A percentile compares a stretch with the other conserved stretches of the same genome.
Evolutionary conservation across 805 yeast genomes (phyloP).

Genomic region (Teunomyces atbi): DNA sequence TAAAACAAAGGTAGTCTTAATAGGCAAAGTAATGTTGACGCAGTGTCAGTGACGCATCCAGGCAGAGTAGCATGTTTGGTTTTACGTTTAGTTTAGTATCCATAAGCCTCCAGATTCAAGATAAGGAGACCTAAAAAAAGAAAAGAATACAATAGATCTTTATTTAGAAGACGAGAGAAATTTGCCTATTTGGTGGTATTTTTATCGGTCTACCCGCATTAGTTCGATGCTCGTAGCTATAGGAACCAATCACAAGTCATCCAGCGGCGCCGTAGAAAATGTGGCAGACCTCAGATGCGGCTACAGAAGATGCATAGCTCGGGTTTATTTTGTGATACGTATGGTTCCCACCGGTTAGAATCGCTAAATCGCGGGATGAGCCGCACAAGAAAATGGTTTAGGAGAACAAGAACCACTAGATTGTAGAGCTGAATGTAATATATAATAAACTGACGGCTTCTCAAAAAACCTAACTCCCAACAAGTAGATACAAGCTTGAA

Average conservation of each 20-base stretch:
- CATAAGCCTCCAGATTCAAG: too few species aligned
- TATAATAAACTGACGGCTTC: background rate
- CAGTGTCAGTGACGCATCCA: too few species aligned
- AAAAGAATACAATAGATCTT: too few species aligned
- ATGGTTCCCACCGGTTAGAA: conserved; percentile 3
- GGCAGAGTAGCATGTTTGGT: too few species aligned
- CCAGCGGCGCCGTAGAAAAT: background rate
- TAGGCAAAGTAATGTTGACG: background rate
- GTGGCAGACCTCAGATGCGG: background rate
- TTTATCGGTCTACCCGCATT: background rate
- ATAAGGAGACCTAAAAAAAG: too few species aligned
- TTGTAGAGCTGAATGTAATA: background rate
- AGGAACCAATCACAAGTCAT: too few species aligned
- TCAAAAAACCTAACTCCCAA: background rate
- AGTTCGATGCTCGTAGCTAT: background rate
- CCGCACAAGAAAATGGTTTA: background rate
- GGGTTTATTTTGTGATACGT: background rate
- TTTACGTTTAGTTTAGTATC: too few species aligned
- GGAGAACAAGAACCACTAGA: background rate
- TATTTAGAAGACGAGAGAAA: background rate
- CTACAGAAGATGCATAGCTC: background rate
- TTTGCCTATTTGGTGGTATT: background rate
- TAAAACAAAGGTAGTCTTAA: background rate
- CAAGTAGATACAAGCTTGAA: too few species aligned
- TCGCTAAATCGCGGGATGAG: conserved; percentile 6